Evolutionary conservation across 768 basidiomycete genomes (phyloP).

Genomic region (Pisolithus sp.): DNA sequence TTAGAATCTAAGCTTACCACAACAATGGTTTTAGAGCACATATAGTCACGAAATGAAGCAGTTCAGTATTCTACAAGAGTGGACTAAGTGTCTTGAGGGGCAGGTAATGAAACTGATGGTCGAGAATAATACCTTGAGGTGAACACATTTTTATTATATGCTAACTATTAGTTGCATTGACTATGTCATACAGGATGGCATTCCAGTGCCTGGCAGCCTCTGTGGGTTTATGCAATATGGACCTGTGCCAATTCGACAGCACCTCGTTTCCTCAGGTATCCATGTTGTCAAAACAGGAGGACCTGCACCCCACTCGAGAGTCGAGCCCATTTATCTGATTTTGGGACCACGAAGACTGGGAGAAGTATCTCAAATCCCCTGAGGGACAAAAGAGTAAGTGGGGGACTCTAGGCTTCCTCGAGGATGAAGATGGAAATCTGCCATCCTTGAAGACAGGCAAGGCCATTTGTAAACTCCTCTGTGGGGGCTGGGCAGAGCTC

Average conservation of each 20-base stretch:
- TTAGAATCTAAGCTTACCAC: not conserved
- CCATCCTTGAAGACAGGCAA: not conserved
- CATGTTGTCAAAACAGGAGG: not conserved
- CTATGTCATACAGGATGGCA: not conserved
- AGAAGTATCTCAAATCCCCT: not conserved
- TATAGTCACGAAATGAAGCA: not conserved
- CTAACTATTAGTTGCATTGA: not conserved
- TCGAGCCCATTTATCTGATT: not conserved
- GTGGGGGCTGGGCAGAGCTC: not conserved
- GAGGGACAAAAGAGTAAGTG: not conserved
- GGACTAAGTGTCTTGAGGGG: not conserved
- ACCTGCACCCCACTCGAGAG: not conserved
- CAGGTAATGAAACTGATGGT: not conserved
- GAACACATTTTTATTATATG: not conserved
- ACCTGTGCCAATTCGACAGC: not conserved
- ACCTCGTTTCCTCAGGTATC: not conserved
- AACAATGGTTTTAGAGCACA: not conserved
- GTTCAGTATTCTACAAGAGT: not conserved
- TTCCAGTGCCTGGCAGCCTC: not conserved
- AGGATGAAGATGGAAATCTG: not conserved
- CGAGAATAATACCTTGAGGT: not conserved
- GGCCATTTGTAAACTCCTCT: not conserved
- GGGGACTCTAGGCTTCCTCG: not conserved
- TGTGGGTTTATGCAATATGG: not conserved
- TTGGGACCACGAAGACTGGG: not conserved